These are phyloP conservation scores for Xylaria sp. DNA, from an alignment of 2,329 filamentous ascomycete species.

Conservation along the genomic window DNA sequence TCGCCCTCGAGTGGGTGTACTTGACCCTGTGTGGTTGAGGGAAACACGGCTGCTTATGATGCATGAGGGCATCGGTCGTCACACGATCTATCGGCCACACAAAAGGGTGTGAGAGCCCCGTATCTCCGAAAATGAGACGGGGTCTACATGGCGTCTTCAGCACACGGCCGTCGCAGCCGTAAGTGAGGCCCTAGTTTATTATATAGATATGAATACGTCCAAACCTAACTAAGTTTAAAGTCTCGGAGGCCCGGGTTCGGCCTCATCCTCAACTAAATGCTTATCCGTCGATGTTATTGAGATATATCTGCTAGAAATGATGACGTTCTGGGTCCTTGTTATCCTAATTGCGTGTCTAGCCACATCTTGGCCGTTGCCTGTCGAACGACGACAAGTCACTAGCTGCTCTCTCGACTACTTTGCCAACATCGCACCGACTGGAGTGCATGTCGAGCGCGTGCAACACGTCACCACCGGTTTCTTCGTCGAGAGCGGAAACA, in stretches of 20 bases:
- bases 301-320: slow-evolving; percentile 20
- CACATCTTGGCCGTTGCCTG: slow-evolving; percentile 17
- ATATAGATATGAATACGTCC: slow-evolving; percentile 14
- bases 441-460: slow-evolving; percentile 37
- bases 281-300: slow-evolving; percentile 16
- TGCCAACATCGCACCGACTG: slow-evolving; percentile 35
- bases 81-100: slow-evolving; percentile 1
- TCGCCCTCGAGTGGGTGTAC: not conserved
- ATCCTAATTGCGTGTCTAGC: slow-evolving; percentile 21
- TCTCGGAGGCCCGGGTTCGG: slow-evolving; percentile 17
- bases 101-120: slow-evolving; percentile 19
- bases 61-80: slow-evolving; percentile 13
- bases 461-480: slow-evolving; percentile 41
- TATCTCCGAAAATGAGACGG: slow-evolving; percentile 7
- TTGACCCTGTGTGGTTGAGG: not conserved
- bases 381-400: slow-evolving; percentile 32
- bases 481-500: slow-evolving; percentile 41
- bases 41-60: slow-evolving; percentile 22
- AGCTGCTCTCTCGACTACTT: slow-evolving; percentile 41
- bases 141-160: slow-evolving; percentile 10
- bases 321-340: slow-evolving; percentile 24
- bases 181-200: slow-evolving; percentile 16
- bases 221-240: not conserved
- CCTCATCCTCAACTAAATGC: not conserved
- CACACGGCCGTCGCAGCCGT: slow-evolving; percentile 10